Evolutionary conservation across 2,329 filamentous ascomycete genomes (phyloP), one percentile per base, ranked within the genome.

Genomic region (Monosporascus sp.): DNA sequence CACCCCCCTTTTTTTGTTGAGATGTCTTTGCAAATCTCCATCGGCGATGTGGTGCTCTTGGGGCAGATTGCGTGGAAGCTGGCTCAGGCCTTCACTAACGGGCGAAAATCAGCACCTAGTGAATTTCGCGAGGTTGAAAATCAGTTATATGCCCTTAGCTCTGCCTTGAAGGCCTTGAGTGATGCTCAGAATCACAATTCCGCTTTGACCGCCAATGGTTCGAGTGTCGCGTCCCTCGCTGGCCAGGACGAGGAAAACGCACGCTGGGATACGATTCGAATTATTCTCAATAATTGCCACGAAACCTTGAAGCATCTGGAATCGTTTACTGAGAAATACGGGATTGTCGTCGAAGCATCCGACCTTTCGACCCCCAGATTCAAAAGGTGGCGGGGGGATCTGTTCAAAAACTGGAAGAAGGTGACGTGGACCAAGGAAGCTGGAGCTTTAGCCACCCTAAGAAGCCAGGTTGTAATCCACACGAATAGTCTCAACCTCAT

Each of bases 111-210:
- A 4, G 65, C 66, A 1, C 66, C 65, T 5, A 55, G 55, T 2
- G 65, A 67, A 47, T 66, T 68, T 45, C 55, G 57, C 25, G 64
- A 67, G 48, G 57, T 68, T 22, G 64, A 68, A 43, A 64, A 62
- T 52, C 63, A 68, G 46, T 52, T 68, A 2, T 64, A 63, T 47
- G 61, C 62, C 2, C 58, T 68, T 38, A 66, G 59, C 24, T 54
- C 63, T 3, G 63, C 62, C 14, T 56, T 68, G n/a, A 53, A 60
- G 3, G 56, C 60, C 3, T 53, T 63, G 27, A 49, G 54, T 41
- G 50, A 37, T 20, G 53, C 53, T 8, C 39, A 48, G 37, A 53
- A 41, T 14, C 11, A 14, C 31, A 35, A 35, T 35, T 14, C 9
- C 11, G 31, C 31, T 14, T 35, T 35, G 31, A 35, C 31, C 9